phyloP scores from a whole-genome alignment of 345 rosid species.

The Populus simonii region DNA sequence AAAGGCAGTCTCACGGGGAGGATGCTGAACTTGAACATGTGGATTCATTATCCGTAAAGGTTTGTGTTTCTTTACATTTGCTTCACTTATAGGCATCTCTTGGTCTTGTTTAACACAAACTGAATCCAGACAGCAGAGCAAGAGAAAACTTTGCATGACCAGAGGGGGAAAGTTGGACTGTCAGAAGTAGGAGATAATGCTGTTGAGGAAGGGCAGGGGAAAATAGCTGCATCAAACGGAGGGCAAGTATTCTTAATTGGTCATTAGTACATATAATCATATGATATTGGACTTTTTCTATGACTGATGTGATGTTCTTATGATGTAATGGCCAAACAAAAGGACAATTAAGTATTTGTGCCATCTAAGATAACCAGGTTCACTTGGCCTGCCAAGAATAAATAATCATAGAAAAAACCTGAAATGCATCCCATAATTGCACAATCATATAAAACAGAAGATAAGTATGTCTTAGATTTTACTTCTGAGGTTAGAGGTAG shows the following conservation, averaged over 20 bases:
- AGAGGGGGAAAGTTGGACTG: conserved; percentile 38
- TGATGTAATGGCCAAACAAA: background rate
- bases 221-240: conserved; percentile 53
- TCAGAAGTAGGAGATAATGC: conserved; percentile 41
- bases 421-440: background rate
- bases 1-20: conserved; percentile 37
- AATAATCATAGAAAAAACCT: background rate
- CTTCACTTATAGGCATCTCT: background rate
- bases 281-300: background rate
- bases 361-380: background rate
- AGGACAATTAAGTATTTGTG: background rate
- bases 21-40: conserved; percentile 69
- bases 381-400: background rate
- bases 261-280: background rate
- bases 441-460: background rate
- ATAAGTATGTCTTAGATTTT: background rate
- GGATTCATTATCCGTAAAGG: conserved; percentile 49
- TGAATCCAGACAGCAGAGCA: conserved; percentile 68
- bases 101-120: conserved; percentile 20
- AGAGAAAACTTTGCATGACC: conserved; percentile 52
- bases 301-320: background rate
- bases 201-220: conserved; percentile 38
- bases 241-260: conserved; percentile 42
- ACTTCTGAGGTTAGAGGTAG: background rate
- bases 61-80: conserved; percentile 10